These are phyloP conservation scores for Lasiodiplodia gonubiensis DNA, from an alignment of 2,329 filamentous ascomycete species.

Conservation along the genomic window DNA sequence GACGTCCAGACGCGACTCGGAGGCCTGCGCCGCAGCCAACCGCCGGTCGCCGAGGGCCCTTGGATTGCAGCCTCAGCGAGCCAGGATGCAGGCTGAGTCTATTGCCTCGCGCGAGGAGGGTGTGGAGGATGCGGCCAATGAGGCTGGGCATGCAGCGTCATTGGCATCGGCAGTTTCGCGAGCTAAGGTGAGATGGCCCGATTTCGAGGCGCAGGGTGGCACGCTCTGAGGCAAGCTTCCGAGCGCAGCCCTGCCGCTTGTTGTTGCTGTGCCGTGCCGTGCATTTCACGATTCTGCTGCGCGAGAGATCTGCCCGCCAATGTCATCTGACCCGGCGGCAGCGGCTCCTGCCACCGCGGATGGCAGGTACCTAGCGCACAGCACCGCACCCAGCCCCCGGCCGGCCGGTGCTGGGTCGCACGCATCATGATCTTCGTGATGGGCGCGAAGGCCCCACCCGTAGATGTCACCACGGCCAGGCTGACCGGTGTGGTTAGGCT, in stretches of 20 bases:
- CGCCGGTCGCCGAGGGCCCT: background rate
- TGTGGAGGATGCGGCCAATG: conserved; percentile 6
- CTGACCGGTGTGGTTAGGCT: conserved; percentile 6
- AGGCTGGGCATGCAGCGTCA: conserved; percentile 18
- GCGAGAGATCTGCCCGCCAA: background rate
- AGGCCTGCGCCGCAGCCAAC: background rate
- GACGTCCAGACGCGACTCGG: background rate
- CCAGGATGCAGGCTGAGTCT: conserved; percentile 5
- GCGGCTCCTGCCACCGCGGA: background rate
- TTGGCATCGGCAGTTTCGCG: conserved; percentile 18
- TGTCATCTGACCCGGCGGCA: conserved; percentile 6
- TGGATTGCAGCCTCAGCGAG: background rate
- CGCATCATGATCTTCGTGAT: conserved; percentile 17
- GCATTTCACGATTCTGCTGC: conserved; percentile 15
- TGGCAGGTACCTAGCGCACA: too few relatives aligned
- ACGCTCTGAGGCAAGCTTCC: conserved; percentile 13
- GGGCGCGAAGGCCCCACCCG: background rate
- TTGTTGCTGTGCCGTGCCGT: conserved; percentile 8
- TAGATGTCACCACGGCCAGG: conserved; percentile 14
- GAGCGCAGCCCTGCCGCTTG: conserved; percentile 4
- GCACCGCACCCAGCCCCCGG: background rate
- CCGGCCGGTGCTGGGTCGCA: background rate
- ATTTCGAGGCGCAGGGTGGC: conserved; percentile 15
- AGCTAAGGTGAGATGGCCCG: conserved; percentile 11
- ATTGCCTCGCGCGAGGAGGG: conserved; percentile 6